Evolutionary conservation across 768 basidiomycete genomes (phyloP).

Genomic region (Chalciporus sphaerocephalus): DNA sequence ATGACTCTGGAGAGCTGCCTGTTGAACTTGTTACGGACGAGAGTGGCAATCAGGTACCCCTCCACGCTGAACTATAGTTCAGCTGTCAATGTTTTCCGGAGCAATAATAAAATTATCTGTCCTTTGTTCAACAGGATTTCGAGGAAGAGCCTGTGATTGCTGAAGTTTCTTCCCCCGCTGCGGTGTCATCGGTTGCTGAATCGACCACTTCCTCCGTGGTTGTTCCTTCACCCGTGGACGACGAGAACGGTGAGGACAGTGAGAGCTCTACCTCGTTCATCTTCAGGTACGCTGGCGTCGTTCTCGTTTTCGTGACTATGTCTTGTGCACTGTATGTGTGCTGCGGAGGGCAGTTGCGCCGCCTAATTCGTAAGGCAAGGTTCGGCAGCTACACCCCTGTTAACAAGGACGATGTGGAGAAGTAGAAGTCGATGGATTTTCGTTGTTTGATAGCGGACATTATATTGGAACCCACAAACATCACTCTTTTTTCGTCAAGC

Average conservation of each 20-base stretch:
- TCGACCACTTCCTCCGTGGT: background rate
- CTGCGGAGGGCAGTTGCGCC: slow-evolving; percentile 48
- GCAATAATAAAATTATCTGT: slow-evolving; percentile 49
- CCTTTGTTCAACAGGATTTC: slow-evolving; percentile 46
- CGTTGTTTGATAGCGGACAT: background rate
- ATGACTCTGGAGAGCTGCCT: slow-evolving; percentile 76
- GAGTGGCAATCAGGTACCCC: slow-evolving; percentile 86
- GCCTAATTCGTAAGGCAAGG: slow-evolving; percentile 35
- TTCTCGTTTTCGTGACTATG: slow-evolving; percentile 41
- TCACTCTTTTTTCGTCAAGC: background rate
- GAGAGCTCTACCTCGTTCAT: slow-evolving; percentile 5
- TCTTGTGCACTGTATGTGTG: slow-evolving; percentile 44
- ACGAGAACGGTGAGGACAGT: slow-evolving; percentile 3
- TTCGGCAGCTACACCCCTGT: slow-evolving; percentile 44
- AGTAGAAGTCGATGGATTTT: slow-evolving; percentile 28
- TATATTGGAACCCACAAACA: background rate
- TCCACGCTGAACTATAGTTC: slow-evolving; percentile 87
- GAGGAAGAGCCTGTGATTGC: slow-evolving; percentile 20
- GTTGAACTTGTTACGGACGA: slow-evolving; percentile 52
- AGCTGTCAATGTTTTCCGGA: slow-evolving; percentile 37
- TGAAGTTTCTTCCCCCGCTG: slow-evolving; percentile 12
- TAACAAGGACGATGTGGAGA: slow-evolving; percentile 44
- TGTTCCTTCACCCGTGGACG: slow-evolving; percentile 1
- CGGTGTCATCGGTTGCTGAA: background rate
- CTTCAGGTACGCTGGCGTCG: slow-evolving; percentile 19